phyloP scores from a whole-genome alignment of 2,329 filamentous ascomycete species.

The Stemphylium beticola region DNA sequence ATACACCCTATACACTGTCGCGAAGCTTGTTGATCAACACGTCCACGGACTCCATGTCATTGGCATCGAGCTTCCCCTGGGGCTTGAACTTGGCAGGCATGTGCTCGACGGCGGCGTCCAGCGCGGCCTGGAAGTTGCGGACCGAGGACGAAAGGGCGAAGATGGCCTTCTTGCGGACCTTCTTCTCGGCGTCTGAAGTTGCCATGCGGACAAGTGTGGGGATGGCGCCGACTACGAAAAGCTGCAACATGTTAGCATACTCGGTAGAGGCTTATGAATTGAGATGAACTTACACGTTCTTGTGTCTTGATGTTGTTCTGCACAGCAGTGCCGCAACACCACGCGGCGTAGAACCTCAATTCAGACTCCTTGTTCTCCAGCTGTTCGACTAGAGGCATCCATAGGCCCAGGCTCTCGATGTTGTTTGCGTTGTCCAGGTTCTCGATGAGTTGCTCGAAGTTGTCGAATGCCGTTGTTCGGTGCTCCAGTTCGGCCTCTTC shows the following conservation, averaged over 20 bases:
- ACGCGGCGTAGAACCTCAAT: slow-evolving; percentile 84
- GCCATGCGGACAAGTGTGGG: slow-evolving; percentile 71
- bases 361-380: slow-evolving; percentile 73
- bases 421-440: slow-evolving; percentile 94
- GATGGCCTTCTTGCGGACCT: slow-evolving; percentile 83
- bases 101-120: slow-evolving; percentile 69
- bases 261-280: not conserved
- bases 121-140: slow-evolving; percentile 84
- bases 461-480: slow-evolving; percentile 32
- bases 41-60: slow-evolving; percentile 87
- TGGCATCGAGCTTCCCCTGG: slow-evolving; percentile 72
- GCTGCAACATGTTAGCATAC: slow-evolving; percentile 42
- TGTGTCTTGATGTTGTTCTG: slow-evolving; percentile 93
- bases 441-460: slow-evolving; percentile 37
- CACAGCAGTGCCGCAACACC: slow-evolving; percentile 92
- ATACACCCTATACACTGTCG: slow-evolving; percentile 24
- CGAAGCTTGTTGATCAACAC: slow-evolving; percentile 69
- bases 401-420: slow-evolving; percentile 77
- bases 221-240: slow-evolving; percentile 69
- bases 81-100: slow-evolving; percentile 67
- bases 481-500: slow-evolving; percentile 40
- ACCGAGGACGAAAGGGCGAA: slow-evolving; percentile 86
- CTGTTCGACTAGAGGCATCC: slow-evolving; percentile 77
- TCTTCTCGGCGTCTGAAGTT: slow-evolving; percentile 63
- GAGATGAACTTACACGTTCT: slow-evolving; percentile 62